Conservation (phyloP, 2,329 filamentous ascomycete genomes). For the Ascochyta rabiei region DNA sequence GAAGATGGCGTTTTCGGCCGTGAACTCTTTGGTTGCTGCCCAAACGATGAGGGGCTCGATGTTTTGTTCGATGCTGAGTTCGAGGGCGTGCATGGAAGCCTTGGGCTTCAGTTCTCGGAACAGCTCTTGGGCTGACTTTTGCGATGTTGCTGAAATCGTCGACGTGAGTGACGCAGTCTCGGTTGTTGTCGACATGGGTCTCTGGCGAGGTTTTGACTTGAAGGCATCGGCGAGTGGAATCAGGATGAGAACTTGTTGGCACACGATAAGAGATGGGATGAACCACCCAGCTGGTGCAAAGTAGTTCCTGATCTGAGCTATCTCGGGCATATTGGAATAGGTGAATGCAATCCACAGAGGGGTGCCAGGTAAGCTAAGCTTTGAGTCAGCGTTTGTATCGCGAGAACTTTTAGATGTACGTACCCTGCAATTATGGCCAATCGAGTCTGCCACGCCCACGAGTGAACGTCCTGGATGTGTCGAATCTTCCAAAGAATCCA, state of each 20-base stretch:
- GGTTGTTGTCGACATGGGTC: constrained; percentile 26
- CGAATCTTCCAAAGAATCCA: constrained; percentile 49
- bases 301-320: constrained; percentile 36
- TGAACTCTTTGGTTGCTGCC: constrained; percentile 46
- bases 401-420: constrained; percentile 1
- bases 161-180: constrained; percentile 38
- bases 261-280: constrained; percentile 44
- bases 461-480: constrained; percentile 45
- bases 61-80: constrained; percentile 43
- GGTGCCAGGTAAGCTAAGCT: constrained; percentile 42
- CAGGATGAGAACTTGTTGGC: constrained; percentile 46
- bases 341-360: constrained; percentile 48
- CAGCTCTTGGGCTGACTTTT: constrained; percentile 30
- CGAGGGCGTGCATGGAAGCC: constrained; percentile 46
- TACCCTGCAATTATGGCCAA: constrained; percentile 47
- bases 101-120: constrained; percentile 42
- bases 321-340: constrained; percentile 32
- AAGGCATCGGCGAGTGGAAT: constrained; percentile 43
- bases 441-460: constrained; percentile 49
- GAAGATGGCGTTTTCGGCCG: constrained; percentile 48
- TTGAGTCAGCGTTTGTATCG: constrained; percentile 24
- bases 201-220: constrained; percentile 26
- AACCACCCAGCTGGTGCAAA: constrained; percentile 48
- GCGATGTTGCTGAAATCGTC: constrained; percentile 25
- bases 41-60: constrained; percentile 46